Evolutionary conservation across 164 flowering plant species (phyloP).

Genomic region (Berberis vulgaris): DNA sequence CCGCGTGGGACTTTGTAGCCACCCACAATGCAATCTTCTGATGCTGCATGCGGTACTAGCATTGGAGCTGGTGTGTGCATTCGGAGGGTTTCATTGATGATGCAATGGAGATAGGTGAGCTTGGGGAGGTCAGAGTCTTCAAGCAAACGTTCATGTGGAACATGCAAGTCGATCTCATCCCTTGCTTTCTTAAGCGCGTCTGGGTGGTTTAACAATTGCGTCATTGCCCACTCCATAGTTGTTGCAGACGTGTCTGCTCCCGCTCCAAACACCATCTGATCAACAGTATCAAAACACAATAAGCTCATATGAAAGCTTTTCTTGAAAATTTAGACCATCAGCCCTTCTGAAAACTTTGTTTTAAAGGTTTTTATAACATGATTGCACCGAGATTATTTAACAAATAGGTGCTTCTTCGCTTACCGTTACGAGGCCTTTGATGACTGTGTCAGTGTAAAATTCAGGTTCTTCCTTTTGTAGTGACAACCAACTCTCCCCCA

Average conservation of each 20-base stretch:
- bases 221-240: slow-evolving; percentile 26
- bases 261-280: slow-evolving; percentile 14
- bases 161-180: slow-evolving; percentile 17
- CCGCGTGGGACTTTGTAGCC: slow-evolving; percentile 21
- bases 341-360: no score
- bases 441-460: slow-evolving; percentile 14
- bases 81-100: slow-evolving; percentile 22
- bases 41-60: slow-evolving; percentile 20
- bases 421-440: slow-evolving; percentile 24
- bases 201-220: slow-evolving; percentile 25
- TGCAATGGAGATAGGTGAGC: slow-evolving; percentile 20
- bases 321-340: not conserved
- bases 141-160: not conserved
- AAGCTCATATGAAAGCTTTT: not conserved
- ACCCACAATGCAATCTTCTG: slow-evolving; percentile 19
- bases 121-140: slow-evolving; percentile 22
- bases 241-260: slow-evolving; percentile 22
- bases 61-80: slow-evolving; percentile 21
- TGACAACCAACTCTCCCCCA: slow-evolving; percentile 21
- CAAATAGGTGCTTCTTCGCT: not conserved
- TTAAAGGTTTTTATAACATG: not conserved
- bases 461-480: slow-evolving; percentile 24
- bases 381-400: not conserved
- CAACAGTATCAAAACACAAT: not conserved
- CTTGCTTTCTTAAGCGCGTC: slow-evolving; percentile 14